These are phyloP conservation scores for Penicillium sp. DNA, from an alignment of 2,329 filamentous ascomycete genomes.

Conservation along the genomic window DNA sequence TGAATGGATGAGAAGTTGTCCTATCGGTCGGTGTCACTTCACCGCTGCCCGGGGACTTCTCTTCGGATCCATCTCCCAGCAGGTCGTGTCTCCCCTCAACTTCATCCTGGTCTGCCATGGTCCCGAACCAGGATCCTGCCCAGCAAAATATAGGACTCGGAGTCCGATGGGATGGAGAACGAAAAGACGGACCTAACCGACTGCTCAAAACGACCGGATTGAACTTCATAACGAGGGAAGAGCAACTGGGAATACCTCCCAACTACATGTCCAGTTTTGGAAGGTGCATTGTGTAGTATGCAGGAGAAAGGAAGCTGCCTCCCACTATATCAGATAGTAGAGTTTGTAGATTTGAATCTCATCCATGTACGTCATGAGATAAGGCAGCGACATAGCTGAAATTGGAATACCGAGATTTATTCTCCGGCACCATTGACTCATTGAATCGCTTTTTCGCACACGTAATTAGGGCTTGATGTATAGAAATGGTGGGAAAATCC, in stretches of 20 bases:
- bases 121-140: constrained; percentile 5
- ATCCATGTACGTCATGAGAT: constrained; percentile 26
- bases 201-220: background rate
- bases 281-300: background rate
- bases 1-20: constrained; percentile 29
- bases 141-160: background rate
- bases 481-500: background rate
- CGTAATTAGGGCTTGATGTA: background rate
- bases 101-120: constrained; percentile 12
- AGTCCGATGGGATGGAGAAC: constrained; percentile 13
- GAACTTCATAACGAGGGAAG: constrained; percentile 1
- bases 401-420: constrained; percentile 13
- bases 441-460: background rate
- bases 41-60: constrained; percentile 8
- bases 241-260: background rate
- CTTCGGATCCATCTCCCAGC: constrained; percentile 4
- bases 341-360: constrained; percentile 20
- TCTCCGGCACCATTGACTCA: fast-evolving
- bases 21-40: constrained; percentile 11
- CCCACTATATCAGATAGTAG: constrained; percentile 1
- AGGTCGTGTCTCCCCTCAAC: constrained; percentile 5
- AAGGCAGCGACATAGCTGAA: constrained; percentile 12
- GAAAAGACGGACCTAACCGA: constrained; percentile 1
- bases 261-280: background rate
- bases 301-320: background rate